Conservation (phyloP, 108 stramenopile species). For the Cyclotella cryptica region DNA sequence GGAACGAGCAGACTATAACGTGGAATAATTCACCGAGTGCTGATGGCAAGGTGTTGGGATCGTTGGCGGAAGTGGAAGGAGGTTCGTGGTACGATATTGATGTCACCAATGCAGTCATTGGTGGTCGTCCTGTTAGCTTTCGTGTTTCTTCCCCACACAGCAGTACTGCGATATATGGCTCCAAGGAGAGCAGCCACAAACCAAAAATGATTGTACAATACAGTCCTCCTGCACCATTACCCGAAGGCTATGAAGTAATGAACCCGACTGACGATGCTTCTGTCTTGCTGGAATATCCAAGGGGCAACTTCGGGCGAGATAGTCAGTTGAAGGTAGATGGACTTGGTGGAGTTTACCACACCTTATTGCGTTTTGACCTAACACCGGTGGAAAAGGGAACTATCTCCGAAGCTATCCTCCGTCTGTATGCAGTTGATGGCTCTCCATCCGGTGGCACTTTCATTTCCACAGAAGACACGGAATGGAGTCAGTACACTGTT, state of each 20-base stretch:
- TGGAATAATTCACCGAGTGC: constrained; percentile 47
- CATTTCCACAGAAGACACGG: constrained; percentile 23
- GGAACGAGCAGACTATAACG: constrained; percentile 46
- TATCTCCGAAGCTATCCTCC: constrained; percentile 42
- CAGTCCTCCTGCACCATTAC: constrained; percentile 29
- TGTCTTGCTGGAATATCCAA: constrained; percentile 32
- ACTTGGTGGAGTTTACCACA: constrained; percentile 38
- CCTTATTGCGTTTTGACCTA: constrained; percentile 48
- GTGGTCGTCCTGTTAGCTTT: constrained; percentile 47
- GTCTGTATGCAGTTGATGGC: constrained; percentile 51
- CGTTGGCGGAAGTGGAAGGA: constrained; percentile 36
- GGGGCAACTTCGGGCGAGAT: constrained; percentile 38
- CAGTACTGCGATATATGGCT: constrained; percentile 42
- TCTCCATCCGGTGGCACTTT: constrained; percentile 49
- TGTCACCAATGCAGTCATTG: constrained; percentile 49
- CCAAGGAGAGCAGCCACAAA: constrained; percentile 45
- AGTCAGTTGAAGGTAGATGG: constrained; percentile 46
- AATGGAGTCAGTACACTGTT: constrained; percentile 43
- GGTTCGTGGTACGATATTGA: constrained; percentile 53
- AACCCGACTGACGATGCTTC: constrained; percentile 48
- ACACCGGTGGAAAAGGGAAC: constrained; percentile 41
- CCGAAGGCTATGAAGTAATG: constrained; percentile 32
- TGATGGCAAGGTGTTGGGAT: constrained; percentile 48
- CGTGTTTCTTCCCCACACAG: constrained; percentile 51
- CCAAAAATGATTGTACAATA: constrained; percentile 40